Conservation (phyloP, 225 moss, liverwort and hornwort genomes). For the Sphagnum tenellum region DNA sequence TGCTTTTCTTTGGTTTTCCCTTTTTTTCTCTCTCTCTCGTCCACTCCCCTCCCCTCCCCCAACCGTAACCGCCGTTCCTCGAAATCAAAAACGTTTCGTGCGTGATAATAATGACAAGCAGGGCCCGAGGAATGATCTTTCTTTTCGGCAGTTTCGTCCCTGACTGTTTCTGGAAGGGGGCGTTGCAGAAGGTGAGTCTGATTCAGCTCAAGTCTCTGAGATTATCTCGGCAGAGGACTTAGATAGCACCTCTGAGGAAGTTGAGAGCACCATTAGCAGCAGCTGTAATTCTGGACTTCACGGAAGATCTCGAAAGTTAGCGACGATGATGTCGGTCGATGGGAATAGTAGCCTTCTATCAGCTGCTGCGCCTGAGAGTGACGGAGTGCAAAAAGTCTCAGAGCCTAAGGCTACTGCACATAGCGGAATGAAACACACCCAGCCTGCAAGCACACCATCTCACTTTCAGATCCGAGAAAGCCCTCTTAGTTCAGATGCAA, state of each 20-base stretch:
- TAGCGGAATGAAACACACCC: conserved; percentile 6
- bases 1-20: no score
- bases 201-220: conserved; percentile 15
- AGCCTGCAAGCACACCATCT: conserved; percentile 51
- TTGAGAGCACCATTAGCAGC: conserved; percentile 5
- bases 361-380: conserved; percentile 18
- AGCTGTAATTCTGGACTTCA: not conserved
- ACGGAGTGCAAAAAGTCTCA: conserved; percentile 12
- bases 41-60: no score
- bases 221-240: conserved; percentile 17
- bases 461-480: conserved; percentile 69
- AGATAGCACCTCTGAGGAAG: conserved; percentile 16
- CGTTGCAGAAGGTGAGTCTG: conserved; percentile 2
- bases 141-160: no score
- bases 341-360: conserved; percentile 15
- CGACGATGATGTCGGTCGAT: conserved; percentile 4
- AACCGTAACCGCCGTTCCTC: no score
- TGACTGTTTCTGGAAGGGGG: not conserved
- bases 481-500: conserved; percentile 88
- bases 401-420: conserved; percentile 5
- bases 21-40: no score
- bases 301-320: conserved; percentile 2
- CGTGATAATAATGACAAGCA: no score
- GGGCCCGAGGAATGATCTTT: no score
- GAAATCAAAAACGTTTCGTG: no score